A percentile compares a stretch with the other conserved stretches of the same genome.
Conservation (phyloP, 2,329 filamentous ascomycete species). For the Colletotrichum sp. region DNA sequence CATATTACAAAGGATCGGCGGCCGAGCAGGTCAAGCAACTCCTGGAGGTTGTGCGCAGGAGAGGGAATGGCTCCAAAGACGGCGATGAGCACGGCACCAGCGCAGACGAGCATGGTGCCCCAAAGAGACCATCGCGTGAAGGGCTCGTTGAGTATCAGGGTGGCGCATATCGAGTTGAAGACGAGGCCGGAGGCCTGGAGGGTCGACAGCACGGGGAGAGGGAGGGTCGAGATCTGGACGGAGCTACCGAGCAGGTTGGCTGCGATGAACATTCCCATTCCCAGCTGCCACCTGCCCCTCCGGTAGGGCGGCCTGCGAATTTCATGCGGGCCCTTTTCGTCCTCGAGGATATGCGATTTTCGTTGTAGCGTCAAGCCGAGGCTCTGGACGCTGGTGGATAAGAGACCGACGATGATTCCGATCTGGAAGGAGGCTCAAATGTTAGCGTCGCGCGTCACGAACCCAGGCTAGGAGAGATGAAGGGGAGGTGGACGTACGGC, state of each 20-base stretch:
- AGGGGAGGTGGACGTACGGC: slow-evolving; percentile 57
- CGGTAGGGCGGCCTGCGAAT: slow-evolving; percentile 85
- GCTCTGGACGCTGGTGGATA: slow-evolving; percentile 95
- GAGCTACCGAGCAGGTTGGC: slow-evolving; percentile 94
- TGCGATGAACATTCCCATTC: slow-evolving; percentile 96
- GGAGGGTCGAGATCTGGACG: slow-evolving; percentile 95
- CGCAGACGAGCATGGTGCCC: slow-evolving; percentile 86
- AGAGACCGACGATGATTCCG: slow-evolving; percentile 88
- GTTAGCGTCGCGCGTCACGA: background rate
- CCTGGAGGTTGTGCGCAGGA: slow-evolving; percentile 84
- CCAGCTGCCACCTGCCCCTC: slow-evolving; percentile 91
- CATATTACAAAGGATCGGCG: slow-evolving; percentile 81
- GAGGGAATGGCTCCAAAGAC: slow-evolving; percentile 94
- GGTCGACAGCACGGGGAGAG: slow-evolving; percentile 91
- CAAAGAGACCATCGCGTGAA: slow-evolving; percentile 94
- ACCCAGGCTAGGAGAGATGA: background rate
- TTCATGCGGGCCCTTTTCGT: slow-evolving; percentile 84
- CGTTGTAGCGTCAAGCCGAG: slow-evolving; percentile 94
- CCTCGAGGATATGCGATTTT: slow-evolving; percentile 97
- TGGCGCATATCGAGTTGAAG: slow-evolving; percentile 98
- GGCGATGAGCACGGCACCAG: slow-evolving; percentile 88
- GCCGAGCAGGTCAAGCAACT: slow-evolving; percentile 77
- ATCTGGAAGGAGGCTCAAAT: slow-evolving; percentile 58
- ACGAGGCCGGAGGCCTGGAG: slow-evolving; percentile 94
- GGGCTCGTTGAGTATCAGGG: slow-evolving; percentile 87